Conservation (phyloP, 2,329 filamentous ascomycete species). For the Stagonosporopsis rhizophila region DNA sequence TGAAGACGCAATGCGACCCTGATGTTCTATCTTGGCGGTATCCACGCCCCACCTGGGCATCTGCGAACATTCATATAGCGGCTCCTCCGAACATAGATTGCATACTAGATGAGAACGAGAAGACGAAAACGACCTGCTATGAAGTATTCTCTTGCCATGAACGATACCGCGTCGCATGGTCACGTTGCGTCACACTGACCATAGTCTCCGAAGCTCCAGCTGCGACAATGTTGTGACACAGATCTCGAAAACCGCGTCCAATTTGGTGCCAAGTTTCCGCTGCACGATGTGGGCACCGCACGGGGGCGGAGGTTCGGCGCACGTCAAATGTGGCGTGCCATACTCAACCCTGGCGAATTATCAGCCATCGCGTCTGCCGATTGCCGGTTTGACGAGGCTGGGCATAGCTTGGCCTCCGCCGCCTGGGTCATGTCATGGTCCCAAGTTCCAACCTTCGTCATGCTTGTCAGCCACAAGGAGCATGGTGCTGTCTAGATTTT, state of each 20-base stretch:
- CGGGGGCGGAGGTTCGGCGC: constrained; percentile 31
- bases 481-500: background rate
- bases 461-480: constrained; percentile 9
- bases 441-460: constrained; percentile 1
- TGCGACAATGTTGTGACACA: background rate
- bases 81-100: background rate
- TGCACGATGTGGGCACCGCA: constrained; percentile 25
- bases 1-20: constrained; percentile 8
- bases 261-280: constrained; percentile 36
- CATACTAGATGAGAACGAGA: background rate
- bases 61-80: background rate
- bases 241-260: background rate
- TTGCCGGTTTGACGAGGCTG: constrained; percentile 35
- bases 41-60: background rate
- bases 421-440: constrained; percentile 14
- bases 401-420: constrained; percentile 37
- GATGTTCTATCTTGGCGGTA: background rate
- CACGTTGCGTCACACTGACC: background rate
- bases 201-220: background rate
- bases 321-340: constrained; percentile 30
- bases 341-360: constrained; percentile 27
- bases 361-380: constrained; percentile 24
- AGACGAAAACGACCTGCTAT: background rate
- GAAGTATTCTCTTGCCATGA: background rate
- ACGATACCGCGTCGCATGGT: background rate